Percentiles rank a stretch among this genome's conserved stretches.
Evolutionary conservation across 1,284 basidiomycete species (phyloP).

Genomic region (Pholiota adiposa): DNA sequence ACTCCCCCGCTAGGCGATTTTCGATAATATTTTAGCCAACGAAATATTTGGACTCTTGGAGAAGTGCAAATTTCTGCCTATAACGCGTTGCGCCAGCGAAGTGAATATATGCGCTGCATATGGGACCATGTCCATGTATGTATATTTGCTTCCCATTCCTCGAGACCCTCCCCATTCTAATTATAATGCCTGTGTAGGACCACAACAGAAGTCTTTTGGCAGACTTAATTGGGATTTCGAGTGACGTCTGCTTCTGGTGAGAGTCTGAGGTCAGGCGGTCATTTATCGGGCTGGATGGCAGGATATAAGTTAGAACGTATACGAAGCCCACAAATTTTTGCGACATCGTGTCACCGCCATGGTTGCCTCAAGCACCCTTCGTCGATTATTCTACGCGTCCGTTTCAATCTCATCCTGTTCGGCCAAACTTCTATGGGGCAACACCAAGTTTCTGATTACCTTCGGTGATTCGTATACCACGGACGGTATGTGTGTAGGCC

Average conservation of each 20-base stretch:
- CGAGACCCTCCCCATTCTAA: constrained; percentile 12
- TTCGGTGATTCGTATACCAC: constrained; percentile 61
- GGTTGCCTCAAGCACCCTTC: constrained; percentile 7
- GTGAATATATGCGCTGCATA: no score
- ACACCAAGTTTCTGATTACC: constrained; percentile 52
- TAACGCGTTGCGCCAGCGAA: no score
- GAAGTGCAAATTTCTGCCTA: no score
- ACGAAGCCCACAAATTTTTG: background rate
- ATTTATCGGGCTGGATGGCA: constrained; percentile 13
- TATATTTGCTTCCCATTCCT: background rate
- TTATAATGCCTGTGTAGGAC: constrained; percentile 1
- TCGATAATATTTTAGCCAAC: background rate
- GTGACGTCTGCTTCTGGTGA: constrained; percentile 13
- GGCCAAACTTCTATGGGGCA: constrained; percentile 44
- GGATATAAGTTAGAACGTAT: constrained; percentile 3
- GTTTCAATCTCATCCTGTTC: constrained; percentile 9
- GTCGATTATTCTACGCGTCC: constrained; percentile 9
- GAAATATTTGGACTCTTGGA: no score
- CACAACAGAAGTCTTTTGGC: constrained; percentile 12
- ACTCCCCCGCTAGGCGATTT: no score
- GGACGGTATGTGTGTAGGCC: constrained; percentile 30
- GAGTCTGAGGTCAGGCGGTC: constrained; percentile 9
- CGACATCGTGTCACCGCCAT: background rate
- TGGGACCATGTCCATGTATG: background rate
- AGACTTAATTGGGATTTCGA: constrained; percentile 12